These are phyloP conservation scores for Cryptococcus sp. DNA, from an alignment of 1,284 basidiomycete genomes.

Conservation along the genomic window DNA sequence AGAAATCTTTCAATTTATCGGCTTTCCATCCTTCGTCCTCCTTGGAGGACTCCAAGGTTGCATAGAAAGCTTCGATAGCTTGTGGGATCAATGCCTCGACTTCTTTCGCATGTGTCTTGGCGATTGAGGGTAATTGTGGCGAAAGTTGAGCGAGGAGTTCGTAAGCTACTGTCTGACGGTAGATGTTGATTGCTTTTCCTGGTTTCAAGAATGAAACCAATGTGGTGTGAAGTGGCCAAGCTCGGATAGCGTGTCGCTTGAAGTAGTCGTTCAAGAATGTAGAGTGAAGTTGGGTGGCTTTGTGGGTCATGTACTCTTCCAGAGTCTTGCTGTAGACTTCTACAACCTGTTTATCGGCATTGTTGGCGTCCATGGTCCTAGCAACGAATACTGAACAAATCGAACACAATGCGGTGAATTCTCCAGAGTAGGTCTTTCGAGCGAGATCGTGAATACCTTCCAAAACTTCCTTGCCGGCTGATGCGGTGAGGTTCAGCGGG, in stretches of 20 bases:
- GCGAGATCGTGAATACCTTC: conserved; percentile 70
- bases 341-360: conserved; percentile 47
- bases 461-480: conserved; percentile 54
- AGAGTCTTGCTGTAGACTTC: conserved; percentile 65
- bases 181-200: conserved; percentile 63
- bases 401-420: conserved; percentile 65
- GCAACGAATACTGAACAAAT: conserved; percentile 70
- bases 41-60: conserved; percentile 52
- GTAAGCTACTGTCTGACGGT: conserved; percentile 69
- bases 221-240: conserved; percentile 63
- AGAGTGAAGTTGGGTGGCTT: conserved; percentile 69
- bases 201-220: conserved; percentile 54
- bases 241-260: conserved; percentile 61
- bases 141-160: conserved; percentile 66
- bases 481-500: conserved; percentile 54
- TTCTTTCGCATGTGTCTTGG: conserved; percentile 50
- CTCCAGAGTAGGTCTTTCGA: conserved; percentile 58
- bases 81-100: conserved; percentile 54
- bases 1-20: conserved; percentile 69
- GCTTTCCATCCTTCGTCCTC: conserved; percentile 53
- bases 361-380: conserved; percentile 52
- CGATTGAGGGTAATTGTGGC: conserved; percentile 57
- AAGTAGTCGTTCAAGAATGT: conserved; percentile 77
- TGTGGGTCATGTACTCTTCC: conserved; percentile 72
- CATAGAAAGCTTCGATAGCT: conserved; percentile 56